Percentiles rank a stretch among this genome's conserved stretches.
Evolutionary conservation across 352 stramenopile species (phyloP).

Genomic region (Phytophthora parvispora): DNA sequence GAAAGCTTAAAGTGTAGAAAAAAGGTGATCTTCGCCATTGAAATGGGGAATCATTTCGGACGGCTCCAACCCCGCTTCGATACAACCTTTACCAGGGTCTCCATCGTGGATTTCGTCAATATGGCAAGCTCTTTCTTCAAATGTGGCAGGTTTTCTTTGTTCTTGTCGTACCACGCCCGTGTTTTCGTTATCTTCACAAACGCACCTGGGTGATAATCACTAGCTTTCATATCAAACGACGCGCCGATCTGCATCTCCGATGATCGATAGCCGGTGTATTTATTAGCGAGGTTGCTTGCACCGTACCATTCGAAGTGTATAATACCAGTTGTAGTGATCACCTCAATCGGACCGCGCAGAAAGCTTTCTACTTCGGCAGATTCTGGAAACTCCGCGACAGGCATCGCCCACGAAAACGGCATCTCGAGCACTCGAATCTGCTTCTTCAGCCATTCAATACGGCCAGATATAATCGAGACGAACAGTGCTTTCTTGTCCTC

Average conservation of each 20-base stretch:
- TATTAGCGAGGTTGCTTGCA: not conserved
- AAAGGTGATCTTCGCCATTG: too few relatives aligned
- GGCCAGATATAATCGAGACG: not conserved
- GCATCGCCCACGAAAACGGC: slow-evolving; percentile 31
- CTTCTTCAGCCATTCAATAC: slow-evolving; percentile 16
- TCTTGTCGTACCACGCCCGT: slow-evolving; percentile 8
- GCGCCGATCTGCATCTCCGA: not conserved
- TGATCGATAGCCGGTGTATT: not conserved
- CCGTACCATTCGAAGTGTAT: not conserved
- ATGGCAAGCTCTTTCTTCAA: not conserved
- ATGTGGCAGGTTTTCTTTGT: not conserved
- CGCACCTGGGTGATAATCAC: not conserved
- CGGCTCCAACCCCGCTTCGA: not conserved
- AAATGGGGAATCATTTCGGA: too few relatives aligned
- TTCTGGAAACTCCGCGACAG: slow-evolving; percentile 3
- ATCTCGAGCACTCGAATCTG: slow-evolving; percentile 15
- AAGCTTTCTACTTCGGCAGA: slow-evolving; percentile 9
- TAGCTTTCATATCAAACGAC: not conserved
- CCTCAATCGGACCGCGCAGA: slow-evolving; percentile 4
- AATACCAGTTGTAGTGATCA: slow-evolving; percentile 5
- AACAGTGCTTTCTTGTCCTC: not conserved
- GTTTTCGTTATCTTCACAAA: slow-evolving; percentile 24
- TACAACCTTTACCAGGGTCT: not conserved
- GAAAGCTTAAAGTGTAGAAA: too few relatives aligned
- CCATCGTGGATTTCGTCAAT: not conserved